These are phyloP conservation scores for Erodium maritimum DNA, from an alignment of 345 rosid species.

Conservation along the genomic window DNA sequence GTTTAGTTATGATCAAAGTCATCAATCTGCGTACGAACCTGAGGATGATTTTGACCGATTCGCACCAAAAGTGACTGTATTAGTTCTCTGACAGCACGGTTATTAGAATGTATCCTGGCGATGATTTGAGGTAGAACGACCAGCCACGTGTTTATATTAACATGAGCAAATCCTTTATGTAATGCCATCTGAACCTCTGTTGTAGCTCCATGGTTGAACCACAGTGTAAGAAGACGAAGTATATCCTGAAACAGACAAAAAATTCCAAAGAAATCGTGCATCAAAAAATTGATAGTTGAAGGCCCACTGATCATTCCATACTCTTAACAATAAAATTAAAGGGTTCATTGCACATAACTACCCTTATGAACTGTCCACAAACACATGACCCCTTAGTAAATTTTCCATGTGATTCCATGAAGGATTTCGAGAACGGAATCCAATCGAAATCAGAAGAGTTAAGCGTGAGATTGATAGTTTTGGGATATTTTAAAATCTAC, in stretches of 20 bases:
- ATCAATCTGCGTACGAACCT: constrained; percentile 32
- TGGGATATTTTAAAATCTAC: no score
- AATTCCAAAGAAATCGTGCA: not conserved
- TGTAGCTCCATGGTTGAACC: constrained; percentile 98
- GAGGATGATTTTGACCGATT: constrained; percentile 93
- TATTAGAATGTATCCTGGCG: constrained; percentile 98
- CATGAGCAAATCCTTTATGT: constrained; percentile 68
- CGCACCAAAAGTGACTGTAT: constrained; percentile 91
- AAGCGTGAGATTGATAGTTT: no score
- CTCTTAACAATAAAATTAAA: no score
- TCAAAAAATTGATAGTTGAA: no score
- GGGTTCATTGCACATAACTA: no score
- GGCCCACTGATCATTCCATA: no score
- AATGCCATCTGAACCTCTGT: constrained; percentile 84
- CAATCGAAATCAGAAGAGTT: no score
- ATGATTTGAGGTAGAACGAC: constrained; percentile 97
- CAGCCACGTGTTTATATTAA: constrained; percentile 95
- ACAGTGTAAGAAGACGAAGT: constrained; percentile 91
- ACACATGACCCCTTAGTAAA: no score
- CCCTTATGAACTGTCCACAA: no score
- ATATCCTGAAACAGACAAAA: constrained; percentile 58
- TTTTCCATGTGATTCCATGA: no score
- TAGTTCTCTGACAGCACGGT: constrained; percentile 80
- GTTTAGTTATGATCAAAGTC: no score
- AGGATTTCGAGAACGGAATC: no score